Evolutionary conservation across 1,284 basidiomycete genomes (phyloP).

Genomic region (Porodaedalea pini): DNA sequence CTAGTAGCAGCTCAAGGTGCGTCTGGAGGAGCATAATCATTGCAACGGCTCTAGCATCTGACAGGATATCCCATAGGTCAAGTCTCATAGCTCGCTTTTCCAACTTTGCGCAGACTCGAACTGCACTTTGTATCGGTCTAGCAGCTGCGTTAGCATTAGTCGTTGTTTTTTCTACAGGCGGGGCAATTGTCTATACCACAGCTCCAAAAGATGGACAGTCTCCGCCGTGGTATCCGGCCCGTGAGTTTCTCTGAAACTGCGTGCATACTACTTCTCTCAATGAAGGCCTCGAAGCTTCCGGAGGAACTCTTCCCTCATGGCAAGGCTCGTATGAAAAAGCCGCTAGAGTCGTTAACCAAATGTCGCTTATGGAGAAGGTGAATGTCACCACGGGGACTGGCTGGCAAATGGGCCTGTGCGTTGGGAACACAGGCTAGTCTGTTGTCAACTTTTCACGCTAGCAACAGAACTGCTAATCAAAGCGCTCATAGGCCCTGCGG

Average conservation of each 20-base stretch:
- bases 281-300: constrained; percentile 6
- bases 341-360: constrained; percentile 15
- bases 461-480: too few species aligned
- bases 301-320: constrained; percentile 19
- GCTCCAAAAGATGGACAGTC: constrained; percentile 16
- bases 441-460: neutral
- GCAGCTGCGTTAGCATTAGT: neutral
- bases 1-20: too few species aligned
- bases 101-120: neutral
- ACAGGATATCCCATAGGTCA: neutral
- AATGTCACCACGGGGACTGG: constrained; percentile 20
- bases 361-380: constrained; percentile 20
- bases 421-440: constrained; percentile 19
- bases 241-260: neutral
- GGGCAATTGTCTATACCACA: constrained; percentile 1
- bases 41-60: too few species aligned
- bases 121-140: neutral
- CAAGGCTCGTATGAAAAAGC: constrained; percentile 16
- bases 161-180: constrained; percentile 1
- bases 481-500: constrained; percentile 9
- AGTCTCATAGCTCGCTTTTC: neutral
- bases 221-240: constrained; percentile 20
- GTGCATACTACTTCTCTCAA: neutral
- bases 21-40: too few species aligned
- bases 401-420: constrained; percentile 21